These are phyloP conservation scores for Phlyctochytrium planicorne DNA, from an alignment of 192 early-diverging fungal species.

Conservation along the genomic window DNA sequence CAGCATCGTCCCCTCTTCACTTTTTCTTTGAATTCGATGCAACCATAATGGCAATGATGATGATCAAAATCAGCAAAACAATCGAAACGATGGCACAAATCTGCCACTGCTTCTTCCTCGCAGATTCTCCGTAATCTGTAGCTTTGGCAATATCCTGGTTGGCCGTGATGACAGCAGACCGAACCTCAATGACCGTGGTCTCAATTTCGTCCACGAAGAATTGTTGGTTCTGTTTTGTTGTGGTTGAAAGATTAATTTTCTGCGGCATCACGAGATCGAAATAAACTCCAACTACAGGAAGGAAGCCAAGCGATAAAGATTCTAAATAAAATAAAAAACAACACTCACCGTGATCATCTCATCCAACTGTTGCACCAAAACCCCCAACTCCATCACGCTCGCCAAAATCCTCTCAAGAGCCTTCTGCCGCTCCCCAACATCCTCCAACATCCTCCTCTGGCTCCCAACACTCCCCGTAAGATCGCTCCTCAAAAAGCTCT, in stretches of 20 bases:
- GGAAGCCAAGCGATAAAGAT: no score
- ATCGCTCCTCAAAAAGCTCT: background rate
- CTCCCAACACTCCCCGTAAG: background rate
- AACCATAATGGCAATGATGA: background rate
- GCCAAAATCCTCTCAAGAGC: background rate
- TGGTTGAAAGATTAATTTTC: no score
- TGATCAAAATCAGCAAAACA: background rate
- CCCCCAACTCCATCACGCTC: background rate
- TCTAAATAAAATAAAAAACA: constrained; percentile 1
- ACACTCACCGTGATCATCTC: background rate
- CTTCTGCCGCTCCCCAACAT: background rate
- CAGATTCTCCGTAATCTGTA: background rate
- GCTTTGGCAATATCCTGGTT: background rate
- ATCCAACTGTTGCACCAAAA: background rate
- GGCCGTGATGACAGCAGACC: background rate
- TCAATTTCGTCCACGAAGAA: background rate
- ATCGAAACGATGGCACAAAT: background rate
- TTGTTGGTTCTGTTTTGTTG: background rate
- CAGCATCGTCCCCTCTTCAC: no score
- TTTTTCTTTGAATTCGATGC: background rate
- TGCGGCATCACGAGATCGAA: no score
- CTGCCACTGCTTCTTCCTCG: constrained; percentile 6
- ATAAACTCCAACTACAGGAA: no score
- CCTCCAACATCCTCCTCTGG: constrained; percentile 2
- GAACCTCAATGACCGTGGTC: background rate